phyloP scores from a whole-genome alignment of 1,139 yeast genomes.

The Kodamaea ohmeri region DNA sequence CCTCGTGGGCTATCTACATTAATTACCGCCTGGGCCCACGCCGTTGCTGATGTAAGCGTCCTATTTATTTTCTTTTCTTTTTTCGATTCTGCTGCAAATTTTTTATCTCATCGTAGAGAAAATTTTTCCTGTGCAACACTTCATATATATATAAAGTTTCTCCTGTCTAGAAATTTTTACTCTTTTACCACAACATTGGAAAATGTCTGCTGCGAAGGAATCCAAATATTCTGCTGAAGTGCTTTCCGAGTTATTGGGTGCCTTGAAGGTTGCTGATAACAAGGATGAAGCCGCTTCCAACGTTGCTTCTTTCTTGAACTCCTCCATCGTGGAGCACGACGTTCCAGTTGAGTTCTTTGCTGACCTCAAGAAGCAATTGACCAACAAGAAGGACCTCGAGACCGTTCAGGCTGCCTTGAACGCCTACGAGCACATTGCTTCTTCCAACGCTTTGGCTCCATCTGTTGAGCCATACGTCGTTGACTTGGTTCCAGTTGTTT shows the following conservation, averaged over 20 bases:
- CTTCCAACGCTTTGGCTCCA: conserved; percentile 75
- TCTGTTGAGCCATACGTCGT: conserved; percentile 95
- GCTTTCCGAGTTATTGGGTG: conserved; percentile 89
- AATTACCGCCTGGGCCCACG: too few relatives aligned
- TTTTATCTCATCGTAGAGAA: conserved; percentile 9
- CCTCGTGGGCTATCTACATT: neutral
- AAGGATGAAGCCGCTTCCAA: conserved; percentile 85
- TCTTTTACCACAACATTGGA: conserved; percentile 27
- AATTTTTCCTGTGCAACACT: conserved; percentile 7
- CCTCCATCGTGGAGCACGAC: conserved; percentile 97
- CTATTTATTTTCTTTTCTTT: conserved; percentile 7
- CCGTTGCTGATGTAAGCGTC: conserved; percentile 1
- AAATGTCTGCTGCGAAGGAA: conserved; percentile 64
- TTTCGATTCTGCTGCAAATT: conserved; percentile 4
- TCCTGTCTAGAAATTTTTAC: conserved; percentile 10
- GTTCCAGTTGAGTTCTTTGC: conserved; percentile 87
- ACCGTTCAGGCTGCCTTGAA: conserved; percentile 74
- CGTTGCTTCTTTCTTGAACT: conserved; percentile 91
- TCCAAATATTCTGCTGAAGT: conserved; percentile 71
- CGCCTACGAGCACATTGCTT: conserved; percentile 83
- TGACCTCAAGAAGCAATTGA: conserved; percentile 71
- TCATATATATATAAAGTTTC: conserved; percentile 9
- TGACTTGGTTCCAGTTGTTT: conserved; percentile 64
- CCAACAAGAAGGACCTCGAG: conserved; percentile 70
- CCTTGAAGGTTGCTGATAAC: conserved; percentile 90